Percentiles rank a stretch among this genome's conserved stretches.
phyloP scores from a whole-genome alignment of 495 filamentous ascomycete species.

The Acidomyces sp. region DNA sequence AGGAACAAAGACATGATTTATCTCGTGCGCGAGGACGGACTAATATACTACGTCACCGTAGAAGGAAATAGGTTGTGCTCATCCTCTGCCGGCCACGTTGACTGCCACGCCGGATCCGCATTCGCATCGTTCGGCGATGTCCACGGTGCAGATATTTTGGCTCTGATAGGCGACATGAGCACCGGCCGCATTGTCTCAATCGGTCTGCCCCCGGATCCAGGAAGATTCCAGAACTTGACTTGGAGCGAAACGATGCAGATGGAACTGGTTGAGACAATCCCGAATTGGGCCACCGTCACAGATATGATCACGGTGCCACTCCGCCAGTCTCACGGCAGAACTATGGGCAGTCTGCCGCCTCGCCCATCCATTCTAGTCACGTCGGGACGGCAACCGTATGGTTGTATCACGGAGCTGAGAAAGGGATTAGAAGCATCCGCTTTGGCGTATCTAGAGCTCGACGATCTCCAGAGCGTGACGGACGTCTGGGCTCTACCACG shows the following conservation, averaged over 20 bases:
- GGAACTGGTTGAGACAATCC: conserved; percentile 43
- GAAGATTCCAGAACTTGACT: conserved; percentile 28
- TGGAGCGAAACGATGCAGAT: conserved; percentile 29
- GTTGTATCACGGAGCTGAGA: conserved; percentile 25
- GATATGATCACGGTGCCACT: conserved; percentile 38
- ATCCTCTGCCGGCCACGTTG: conserved; percentile 40
- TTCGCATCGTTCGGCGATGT: conserved; percentile 47
- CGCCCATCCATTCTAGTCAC: conserved; percentile 23
- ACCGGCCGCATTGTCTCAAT: conserved; percentile 36
- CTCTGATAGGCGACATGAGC: conserved; percentile 71
- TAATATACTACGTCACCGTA: conserved; percentile 1
- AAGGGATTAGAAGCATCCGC: conserved; percentile 21
- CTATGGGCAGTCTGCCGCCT: neutral
- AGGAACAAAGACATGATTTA: conserved; percentile 25
- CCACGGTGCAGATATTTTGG: conserved; percentile 55
- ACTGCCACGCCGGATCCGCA: conserved; percentile 49
- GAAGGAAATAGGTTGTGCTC: conserved; percentile 31
- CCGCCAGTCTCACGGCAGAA: conserved; percentile 8
- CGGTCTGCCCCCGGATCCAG: conserved; percentile 21
- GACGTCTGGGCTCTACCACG: conserved; percentile 21
- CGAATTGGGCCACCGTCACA: conserved; percentile 72
- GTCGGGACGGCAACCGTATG: conserved; percentile 25
- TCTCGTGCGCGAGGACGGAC: conserved; percentile 37
- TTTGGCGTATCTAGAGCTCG: conserved; percentile 3
- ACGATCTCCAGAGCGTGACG: conserved; percentile 8